These are phyloP conservation scores for Cucumis melo DNA, from an alignment of 306 rosid species.

Conservation along the genomic window DNA sequence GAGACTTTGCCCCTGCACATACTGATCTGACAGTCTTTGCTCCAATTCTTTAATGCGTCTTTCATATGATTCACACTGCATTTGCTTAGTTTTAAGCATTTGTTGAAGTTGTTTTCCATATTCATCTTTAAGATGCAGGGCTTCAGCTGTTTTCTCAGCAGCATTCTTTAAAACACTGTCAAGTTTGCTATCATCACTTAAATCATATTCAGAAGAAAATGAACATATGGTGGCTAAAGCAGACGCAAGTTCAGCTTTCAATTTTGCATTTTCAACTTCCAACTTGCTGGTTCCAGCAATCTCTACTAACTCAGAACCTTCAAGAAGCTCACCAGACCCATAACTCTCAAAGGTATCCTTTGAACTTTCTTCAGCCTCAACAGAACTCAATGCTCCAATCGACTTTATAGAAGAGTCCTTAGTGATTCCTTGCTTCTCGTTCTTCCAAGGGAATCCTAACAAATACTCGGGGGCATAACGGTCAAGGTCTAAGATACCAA, in stretches of 20 bases:
- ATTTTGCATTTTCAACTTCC: slow-evolving; percentile 97
- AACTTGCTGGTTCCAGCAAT: slow-evolving; percentile 87
- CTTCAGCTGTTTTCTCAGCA: slow-evolving; percentile 72
- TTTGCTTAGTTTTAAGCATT: slow-evolving; percentile 68
- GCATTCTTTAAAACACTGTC: slow-evolving; percentile 59
- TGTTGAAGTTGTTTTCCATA: slow-evolving; percentile 59
- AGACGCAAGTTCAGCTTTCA: slow-evolving; percentile 96
- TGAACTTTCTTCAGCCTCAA: slow-evolving; percentile 37
- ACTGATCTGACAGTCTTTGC: slow-evolving; percentile 69
- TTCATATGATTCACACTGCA: slow-evolving; percentile 73
- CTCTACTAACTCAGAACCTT: slow-evolving; percentile 70
- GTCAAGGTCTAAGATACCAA: slow-evolving; percentile 81
- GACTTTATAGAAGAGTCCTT: slow-evolving; percentile 43
- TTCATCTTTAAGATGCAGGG: slow-evolving; percentile 84
- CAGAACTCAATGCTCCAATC: slow-evolving; percentile 42
- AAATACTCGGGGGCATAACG: slow-evolving; percentile 79
- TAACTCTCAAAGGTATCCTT: slow-evolving; percentile 33
- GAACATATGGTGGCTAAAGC: slow-evolving; percentile 71
- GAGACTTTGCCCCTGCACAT: slow-evolving; percentile 46
- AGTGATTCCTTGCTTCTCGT: slow-evolving; percentile 43
- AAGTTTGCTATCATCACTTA: slow-evolving; percentile 54
- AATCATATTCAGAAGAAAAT: slow-evolving; percentile 49
- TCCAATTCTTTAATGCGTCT: slow-evolving; percentile 93
- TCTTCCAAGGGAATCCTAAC: slow-evolving; percentile 41
- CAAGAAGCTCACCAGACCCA: slow-evolving; percentile 50